These are phyloP conservation scores for Cryptococcus sp. DNA, from an alignment of 1,284 basidiomycete species.

Conservation along the genomic window DNA sequence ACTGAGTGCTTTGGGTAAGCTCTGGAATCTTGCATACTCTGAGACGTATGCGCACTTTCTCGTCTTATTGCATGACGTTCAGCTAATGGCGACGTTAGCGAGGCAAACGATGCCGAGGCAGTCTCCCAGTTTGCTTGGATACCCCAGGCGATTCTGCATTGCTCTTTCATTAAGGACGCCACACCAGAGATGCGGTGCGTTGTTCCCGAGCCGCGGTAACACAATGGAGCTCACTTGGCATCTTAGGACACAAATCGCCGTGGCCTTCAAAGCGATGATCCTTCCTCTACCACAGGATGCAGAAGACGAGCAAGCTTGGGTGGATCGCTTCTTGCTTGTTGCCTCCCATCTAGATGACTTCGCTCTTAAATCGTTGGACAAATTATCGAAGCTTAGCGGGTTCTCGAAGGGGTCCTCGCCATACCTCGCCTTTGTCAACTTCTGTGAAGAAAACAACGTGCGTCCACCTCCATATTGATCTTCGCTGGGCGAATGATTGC, in stretches of 20 bases:
- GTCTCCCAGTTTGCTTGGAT: conserved; percentile 91
- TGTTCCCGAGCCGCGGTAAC: neutral
- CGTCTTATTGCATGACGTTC: neutral
- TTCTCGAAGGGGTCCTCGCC: conserved; percentile 42
- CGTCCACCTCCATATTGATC: conserved; percentile 37
- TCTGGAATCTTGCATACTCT: conserved; percentile 80
- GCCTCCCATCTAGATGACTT: conserved; percentile 71
- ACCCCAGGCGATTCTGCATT: conserved; percentile 70
- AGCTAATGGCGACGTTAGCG: conserved; percentile 58
- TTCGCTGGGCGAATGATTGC: neutral
- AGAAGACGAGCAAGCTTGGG: conserved; percentile 73
- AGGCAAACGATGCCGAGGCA: conserved; percentile 73
- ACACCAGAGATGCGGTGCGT: conserved; percentile 64
- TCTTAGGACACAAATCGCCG: conserved; percentile 33
- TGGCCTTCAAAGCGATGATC: conserved; percentile 67
- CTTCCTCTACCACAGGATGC: conserved; percentile 74
- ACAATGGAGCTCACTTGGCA: neutral
- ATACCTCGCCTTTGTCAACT: conserved; percentile 60
- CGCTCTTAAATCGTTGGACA: conserved; percentile 62
- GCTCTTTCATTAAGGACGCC: conserved; percentile 52
- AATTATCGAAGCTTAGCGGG: conserved; percentile 64
- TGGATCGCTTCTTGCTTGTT: conserved; percentile 74
- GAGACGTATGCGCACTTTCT: conserved; percentile 72
- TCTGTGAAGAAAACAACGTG: conserved; percentile 78
- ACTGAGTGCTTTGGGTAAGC: conserved; percentile 70